Base-by-base conservation (phyloP, 1,284 basidiomycete species). In the Ganoderma multipileum region DNA sequence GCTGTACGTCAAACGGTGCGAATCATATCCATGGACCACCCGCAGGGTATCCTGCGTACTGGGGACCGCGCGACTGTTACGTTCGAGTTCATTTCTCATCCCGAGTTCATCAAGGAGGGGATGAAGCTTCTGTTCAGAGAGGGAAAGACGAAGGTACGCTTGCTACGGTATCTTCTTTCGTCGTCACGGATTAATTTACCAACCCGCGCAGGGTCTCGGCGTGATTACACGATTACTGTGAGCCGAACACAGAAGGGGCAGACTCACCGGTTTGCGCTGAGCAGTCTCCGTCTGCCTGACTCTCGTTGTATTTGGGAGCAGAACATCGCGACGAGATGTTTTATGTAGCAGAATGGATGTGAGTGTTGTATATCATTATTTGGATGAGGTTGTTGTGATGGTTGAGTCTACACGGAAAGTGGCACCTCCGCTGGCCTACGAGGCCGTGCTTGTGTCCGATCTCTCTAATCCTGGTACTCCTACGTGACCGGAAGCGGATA, bases 41-140 rank as follows among this genome's bases (percentile, higher is more conserved):
- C 94, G 0, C 91, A 95, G 72, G 94, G 93, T 9, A 84, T 97
- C 30, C 84, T 97, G 44, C 90, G 96, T 30, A 98, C 96, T 0
- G 96, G 96, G 12, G 96, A 98, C 77, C 87, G 95, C 47, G 93
- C 95, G 5, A 95, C 91, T 2, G 95, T 98, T 16, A 88, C 90
- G 36, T 98, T 98, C 75, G 95, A 97, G 79, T 96, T 96, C 75
- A 93, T 96, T 71, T 91, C 93, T 12, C 93, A 93, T 66, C 93
- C 95, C 1, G 96, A 98, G 82, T 97, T 90, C 78, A 85, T 98
- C 74, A 96, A 96, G 79, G 91, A 91, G 74, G 96, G 96, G 9
- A 95, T 95, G 89, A 94, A 96, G 79, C 85, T 98, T 38, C 81
- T 98, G 20, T 95, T 97, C 79, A 86, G 96, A 61, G 96, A 98